Conservation (phyloP, 495 filamentous ascomycete genomes). For the Aspergillus haitiensis region DNA sequence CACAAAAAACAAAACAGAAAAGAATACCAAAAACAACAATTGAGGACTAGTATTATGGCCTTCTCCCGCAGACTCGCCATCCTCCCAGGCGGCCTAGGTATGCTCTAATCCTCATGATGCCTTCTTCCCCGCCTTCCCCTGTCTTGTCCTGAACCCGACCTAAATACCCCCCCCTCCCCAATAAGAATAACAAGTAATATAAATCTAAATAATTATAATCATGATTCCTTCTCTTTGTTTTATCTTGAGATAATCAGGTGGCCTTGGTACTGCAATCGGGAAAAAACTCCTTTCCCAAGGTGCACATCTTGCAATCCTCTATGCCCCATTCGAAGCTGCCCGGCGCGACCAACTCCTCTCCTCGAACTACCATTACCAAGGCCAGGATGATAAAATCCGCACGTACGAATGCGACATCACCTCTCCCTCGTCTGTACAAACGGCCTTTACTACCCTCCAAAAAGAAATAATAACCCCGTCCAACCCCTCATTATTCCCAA, state of each 20-base stretch:
- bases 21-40: too few relatives aligned
- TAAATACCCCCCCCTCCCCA: neutral
- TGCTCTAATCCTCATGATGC: too few relatives aligned
- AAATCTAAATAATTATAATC: neutral
- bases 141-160: neutral
- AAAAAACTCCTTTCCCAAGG: conserved; percentile 39
- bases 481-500: conserved; percentile 27
- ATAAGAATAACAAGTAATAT: neutral
- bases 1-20: too few relatives aligned
- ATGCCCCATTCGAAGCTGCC: conserved; percentile 42
- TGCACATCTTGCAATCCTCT: conserved; percentile 41
- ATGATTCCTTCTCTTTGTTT: conserved; percentile 1
- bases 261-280: conserved; percentile 43
- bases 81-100: conserved; percentile 44
- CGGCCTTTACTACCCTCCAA: conserved; percentile 30
- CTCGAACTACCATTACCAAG: conserved; percentile 23
- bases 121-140: too few relatives aligned
- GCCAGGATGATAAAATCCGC: conserved; percentile 26
- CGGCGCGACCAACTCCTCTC: conserved; percentile 40
- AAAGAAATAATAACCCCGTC: conserved; percentile 26
- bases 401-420: conserved; percentile 48
- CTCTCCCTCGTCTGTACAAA: conserved; percentile 37
- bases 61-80: conserved; percentile 39
- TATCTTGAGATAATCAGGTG: conserved; percentile 25
- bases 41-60: conserved; percentile 28